phyloP scores from a whole-genome alignment of 306 rosid species.

The Hippophae rhamnoides region DNA sequence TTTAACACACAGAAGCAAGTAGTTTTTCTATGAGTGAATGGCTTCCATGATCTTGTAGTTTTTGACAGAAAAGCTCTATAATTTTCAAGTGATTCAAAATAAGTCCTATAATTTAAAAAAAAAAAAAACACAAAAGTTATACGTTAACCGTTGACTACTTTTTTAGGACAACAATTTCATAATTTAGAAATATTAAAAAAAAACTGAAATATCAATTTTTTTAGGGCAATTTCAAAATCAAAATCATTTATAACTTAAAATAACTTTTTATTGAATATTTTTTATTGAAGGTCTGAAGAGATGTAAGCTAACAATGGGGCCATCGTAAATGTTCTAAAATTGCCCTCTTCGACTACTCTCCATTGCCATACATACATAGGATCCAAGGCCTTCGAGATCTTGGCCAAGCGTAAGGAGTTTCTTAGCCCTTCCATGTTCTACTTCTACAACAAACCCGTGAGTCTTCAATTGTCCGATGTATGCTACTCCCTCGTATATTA shows the following conservation, averaged over 20 bases:
- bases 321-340: conserved; percentile 14
- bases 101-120: too few species aligned
- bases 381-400: conserved; percentile 49
- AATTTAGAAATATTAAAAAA: too few species aligned
- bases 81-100: too few species aligned
- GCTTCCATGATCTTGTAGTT: too few species aligned
- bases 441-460: conserved; percentile 61
- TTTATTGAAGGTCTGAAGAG: conserved; percentile 22
- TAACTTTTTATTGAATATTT: conserved; percentile 30
- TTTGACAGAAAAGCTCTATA: too few species aligned
- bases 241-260: conserved; percentile 15
- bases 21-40: too few species aligned
- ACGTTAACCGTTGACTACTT: too few species aligned
- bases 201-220: too few species aligned
- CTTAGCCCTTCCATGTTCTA: conserved; percentile 73
- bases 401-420: conserved; percentile 62
- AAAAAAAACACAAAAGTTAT: too few species aligned
- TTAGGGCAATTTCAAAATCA: conserved; percentile 5
- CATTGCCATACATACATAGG: conserved; percentile 52
- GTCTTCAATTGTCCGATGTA: conserved; percentile 1
- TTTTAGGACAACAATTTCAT: too few species aligned
- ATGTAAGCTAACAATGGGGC: conserved; percentile 10
- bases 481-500: neutral
- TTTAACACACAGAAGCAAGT: too few species aligned
- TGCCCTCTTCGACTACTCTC: conserved; percentile 61